These are phyloP conservation scores for Diaporthe longicolla DNA, from an alignment of 2,329 filamentous ascomycete genomes.

Conservation along the genomic window DNA sequence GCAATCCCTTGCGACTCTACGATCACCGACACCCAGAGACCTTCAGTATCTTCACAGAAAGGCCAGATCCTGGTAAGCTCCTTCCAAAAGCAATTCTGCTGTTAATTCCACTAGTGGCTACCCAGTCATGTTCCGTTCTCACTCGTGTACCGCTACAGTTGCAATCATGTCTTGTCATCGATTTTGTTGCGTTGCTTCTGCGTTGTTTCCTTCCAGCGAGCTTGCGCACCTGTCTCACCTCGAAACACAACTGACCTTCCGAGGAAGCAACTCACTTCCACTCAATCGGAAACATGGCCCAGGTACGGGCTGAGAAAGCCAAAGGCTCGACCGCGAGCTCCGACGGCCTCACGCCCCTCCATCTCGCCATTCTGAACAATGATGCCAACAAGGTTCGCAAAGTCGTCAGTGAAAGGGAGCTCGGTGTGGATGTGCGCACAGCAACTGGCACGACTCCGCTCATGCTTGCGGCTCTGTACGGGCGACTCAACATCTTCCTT, in stretches of 20 bases:
- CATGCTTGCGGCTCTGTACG: slow-evolving; percentile 23
- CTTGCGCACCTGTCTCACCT: too few relatives aligned
- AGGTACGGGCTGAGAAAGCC: neutral
- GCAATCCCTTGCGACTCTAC: too few relatives aligned
- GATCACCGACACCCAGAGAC: neutral
- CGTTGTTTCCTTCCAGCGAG: neutral
- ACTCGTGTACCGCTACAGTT: neutral
- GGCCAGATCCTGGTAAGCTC: neutral
- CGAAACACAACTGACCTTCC: neutral
- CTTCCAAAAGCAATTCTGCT: too few relatives aligned
- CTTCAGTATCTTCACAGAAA: neutral
- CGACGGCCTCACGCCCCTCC: neutral
- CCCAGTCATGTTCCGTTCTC: neutral
- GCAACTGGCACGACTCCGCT: neutral
- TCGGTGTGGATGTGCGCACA: neutral
- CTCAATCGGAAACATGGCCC: neutral
- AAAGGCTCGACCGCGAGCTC: neutral
- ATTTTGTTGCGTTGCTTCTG: neutral
- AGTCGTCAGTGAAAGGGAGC: neutral
- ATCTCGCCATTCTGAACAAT: neutral
- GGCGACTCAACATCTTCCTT: neutral
- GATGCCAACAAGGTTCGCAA: neutral
- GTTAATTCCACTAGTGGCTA: neutral
- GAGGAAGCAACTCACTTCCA: neutral
- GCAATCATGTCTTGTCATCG: neutral